Percentiles rank a stretch among this genome's conserved stretches.
These are phyloP conservation scores for Solanum ossicruentum DNA, from an alignment of 257 asterid genomes.

Conservation along the genomic window DNA sequence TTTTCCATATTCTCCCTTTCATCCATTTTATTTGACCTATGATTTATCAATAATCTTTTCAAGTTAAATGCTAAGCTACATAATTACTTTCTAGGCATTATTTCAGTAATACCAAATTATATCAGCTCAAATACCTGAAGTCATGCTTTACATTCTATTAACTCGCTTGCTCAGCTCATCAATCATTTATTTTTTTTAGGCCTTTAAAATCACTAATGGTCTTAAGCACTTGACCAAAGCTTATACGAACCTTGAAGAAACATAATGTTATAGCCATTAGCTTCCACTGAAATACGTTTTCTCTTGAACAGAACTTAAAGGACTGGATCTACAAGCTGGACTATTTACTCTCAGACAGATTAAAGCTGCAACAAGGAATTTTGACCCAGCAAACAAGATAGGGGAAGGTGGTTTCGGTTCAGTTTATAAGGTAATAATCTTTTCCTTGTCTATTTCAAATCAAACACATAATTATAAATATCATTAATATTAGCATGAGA, in stretches of 20 bases:
- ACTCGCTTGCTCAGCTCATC: neutral
- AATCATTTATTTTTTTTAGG: neutral
- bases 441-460: neutral
- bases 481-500: neutral
- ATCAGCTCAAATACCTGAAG: neutral
- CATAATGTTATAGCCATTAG: neutral
- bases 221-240: neutral
- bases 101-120: neutral
- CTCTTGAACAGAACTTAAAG: slow-evolving; percentile 50
- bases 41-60: neutral
- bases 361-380: slow-evolving; percentile 74
- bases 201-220: neutral
- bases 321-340: slow-evolving; percentile 76
- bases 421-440: slow-evolving; percentile 63
- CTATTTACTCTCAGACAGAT: slow-evolving; percentile 62
- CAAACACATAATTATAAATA: neutral
- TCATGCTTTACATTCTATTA: neutral
- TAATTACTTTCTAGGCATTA: neutral
- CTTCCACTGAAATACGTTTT: neutral
- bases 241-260: neutral
- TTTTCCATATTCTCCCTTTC: neutral
- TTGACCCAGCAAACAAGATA: slow-evolving; percentile 71
- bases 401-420: slow-evolving; percentile 97
- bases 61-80: neutral
- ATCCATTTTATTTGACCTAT: neutral